Percentiles rank a stretch among this genome's conserved stretches.
phyloP scores from a whole-genome alignment of 352 stramenopile genomes.

The Globisporangium parvum region DNA sequence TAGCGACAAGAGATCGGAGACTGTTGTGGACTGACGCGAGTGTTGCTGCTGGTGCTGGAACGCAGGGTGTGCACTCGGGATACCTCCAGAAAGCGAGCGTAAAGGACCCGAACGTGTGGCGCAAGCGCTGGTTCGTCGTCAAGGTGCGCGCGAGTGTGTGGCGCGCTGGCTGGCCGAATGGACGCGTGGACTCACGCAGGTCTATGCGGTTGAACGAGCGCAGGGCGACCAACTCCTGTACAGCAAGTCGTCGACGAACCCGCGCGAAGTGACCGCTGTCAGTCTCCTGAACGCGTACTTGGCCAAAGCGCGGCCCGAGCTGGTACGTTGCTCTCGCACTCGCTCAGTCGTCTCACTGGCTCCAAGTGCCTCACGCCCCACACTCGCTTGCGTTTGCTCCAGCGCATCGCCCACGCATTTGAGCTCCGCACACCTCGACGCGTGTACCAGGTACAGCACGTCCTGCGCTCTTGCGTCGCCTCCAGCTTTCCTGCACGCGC shows the following conservation, averaged over 20 bases:
- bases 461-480: too few species aligned
- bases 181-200: background rate
- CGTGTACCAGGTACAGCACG: constrained; percentile 40
- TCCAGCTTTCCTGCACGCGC: background rate
- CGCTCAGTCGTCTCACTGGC: background rate
- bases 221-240: constrained; percentile 79
- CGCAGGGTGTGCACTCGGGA: constrained; percentile 62
- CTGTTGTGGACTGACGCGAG: background rate
- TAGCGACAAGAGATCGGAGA: background rate
- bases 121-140: constrained; percentile 83
- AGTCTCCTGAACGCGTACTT: constrained; percentile 72
- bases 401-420: constrained; percentile 73
- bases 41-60: background rate
- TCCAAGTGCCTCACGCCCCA: background rate
- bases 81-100: constrained; percentile 81
- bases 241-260: constrained; percentile 79
- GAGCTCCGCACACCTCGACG: constrained; percentile 68
- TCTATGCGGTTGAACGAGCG: background rate
- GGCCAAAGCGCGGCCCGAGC: constrained; percentile 66
- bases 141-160: constrained; percentile 26
- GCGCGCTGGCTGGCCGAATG: background rate
- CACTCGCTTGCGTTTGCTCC: constrained; percentile 2
- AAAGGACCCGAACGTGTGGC: constrained; percentile 73
- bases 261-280: constrained; percentile 76
- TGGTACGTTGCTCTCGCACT: constrained; percentile 30